phyloP scores from a whole-genome alignment of 2,329 filamentous ascomycete species.

The Colletotrichum tofieldiae region DNA sequence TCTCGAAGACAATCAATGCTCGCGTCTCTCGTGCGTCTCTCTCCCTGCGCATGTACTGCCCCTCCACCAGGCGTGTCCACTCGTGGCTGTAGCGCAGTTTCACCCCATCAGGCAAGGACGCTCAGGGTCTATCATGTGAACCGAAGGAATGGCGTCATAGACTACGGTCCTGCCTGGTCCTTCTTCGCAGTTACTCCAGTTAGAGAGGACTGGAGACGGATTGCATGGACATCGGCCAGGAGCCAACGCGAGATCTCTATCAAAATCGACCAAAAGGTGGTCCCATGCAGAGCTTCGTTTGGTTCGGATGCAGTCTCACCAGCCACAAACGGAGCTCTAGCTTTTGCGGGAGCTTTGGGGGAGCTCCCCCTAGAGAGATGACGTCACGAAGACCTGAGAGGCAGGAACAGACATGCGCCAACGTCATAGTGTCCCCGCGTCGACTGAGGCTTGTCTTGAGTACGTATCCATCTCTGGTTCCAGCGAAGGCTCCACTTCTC shows the following conservation, averaged over 20 bases:
- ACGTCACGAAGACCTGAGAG: conserved; percentile 23
- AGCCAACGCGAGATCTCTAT: conserved; percentile 26
- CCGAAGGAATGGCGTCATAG: conserved; percentile 42
- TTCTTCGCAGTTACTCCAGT: conserved; percentile 21
- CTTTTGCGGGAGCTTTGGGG: conserved; percentile 17
- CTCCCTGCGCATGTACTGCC: conserved; percentile 29
- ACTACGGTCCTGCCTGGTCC: conserved; percentile 19
- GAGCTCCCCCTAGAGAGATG: not conserved
- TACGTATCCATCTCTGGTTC: conserved; percentile 8
- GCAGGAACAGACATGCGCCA: conserved; percentile 30
- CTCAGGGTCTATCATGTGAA: conserved; percentile 44
- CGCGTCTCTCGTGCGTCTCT: conserved; percentile 23
- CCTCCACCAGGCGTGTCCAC: conserved; percentile 29
- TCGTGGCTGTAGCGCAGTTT: conserved; percentile 39
- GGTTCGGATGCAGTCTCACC: conserved; percentile 29
- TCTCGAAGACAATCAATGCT: conserved; percentile 11
- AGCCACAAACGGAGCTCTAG: conserved; percentile 38
- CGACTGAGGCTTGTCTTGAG: conserved; percentile 14
- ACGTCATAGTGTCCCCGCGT: conserved; percentile 38
- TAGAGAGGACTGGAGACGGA: conserved; percentile 3
- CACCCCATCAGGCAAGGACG: conserved; percentile 40
- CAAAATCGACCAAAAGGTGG: conserved; percentile 32
- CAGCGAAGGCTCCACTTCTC: not conserved
- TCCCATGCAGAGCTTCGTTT: conserved; percentile 22
- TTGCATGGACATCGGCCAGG: conserved; percentile 9